Base-by-base conservation (phyloP, 2,329 filamentous ascomycete species). In the Ophiostoma sp. region DNA sequence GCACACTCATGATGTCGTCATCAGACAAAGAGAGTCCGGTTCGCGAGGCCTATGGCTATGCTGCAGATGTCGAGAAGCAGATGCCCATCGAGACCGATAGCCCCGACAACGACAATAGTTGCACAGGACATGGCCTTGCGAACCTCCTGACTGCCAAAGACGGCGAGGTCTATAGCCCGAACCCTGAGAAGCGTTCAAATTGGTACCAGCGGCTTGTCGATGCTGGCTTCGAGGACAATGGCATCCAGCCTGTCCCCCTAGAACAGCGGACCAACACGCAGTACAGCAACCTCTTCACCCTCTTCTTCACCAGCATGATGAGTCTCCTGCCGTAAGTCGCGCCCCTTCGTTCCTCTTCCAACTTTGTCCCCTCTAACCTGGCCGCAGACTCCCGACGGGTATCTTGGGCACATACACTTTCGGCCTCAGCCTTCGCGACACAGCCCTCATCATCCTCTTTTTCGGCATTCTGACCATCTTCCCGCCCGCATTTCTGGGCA, bases 221-320 rank as follows among this genome's bases (percentile, higher is more conserved):
- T 47, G 77, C 76, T 8, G 83, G 82, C 7, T 76, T 85, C 14
- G 83, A 85, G 71, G 79, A 82, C 70, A 82, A 83, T 70, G 86
- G 86, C 4, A 80, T 86, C 72, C 80, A 79, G 68, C 86, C 86
- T 0, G 83, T 88, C 36, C 82, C 84, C 0, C 70, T 81, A 36
- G 81, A 85, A 67, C 77, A 84, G 70, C 79, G 85, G 58, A 86
- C 80, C 1, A 80, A 84, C 70, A 85, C 78, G 8, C 78, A 80
- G 47, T 84, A 84, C 71, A 79, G 79, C 75, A 84, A 85, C 70
- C 78, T 88, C 63, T 87, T 88, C 73, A 86, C 84, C 3, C 78
- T 87, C 38, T 87, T 86, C 79, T 85, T 87, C 73, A 85, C 83
- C 27, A 81, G 85, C 69, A 80, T 85, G 68, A 78, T 84, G 60